A percentile compares a stretch with the other conserved stretches of the same genome.
phyloP scores from a whole-genome alignment of 495 filamentous ascomycete genomes.

The Podospora tetraspora region DNA sequence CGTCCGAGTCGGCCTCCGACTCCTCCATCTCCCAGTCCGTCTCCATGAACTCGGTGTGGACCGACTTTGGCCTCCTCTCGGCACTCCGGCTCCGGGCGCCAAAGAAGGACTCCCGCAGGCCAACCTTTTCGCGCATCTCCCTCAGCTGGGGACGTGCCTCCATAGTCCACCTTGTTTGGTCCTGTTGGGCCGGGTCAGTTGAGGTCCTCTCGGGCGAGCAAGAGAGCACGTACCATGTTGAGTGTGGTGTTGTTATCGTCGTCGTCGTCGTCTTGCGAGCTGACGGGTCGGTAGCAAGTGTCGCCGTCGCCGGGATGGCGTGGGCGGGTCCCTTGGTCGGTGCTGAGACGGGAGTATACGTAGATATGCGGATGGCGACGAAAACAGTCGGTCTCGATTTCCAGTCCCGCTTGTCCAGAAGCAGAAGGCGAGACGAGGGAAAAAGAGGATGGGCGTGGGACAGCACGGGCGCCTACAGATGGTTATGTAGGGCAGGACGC shows the following conservation, averaged over 20 bases:
- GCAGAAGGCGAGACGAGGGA: slow-evolving; percentile 31
- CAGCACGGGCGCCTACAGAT: slow-evolving; percentile 35
- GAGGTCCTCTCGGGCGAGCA: too few relatives aligned
- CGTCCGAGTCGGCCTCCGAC: slow-evolving; percentile 37
- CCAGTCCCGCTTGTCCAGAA: slow-evolving; percentile 14
- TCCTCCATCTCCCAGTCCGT: slow-evolving; percentile 63
- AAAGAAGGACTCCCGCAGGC: slow-evolving; percentile 44
- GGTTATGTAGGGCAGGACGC: slow-evolving; percentile 38
- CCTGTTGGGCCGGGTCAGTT: slow-evolving; percentile 22
- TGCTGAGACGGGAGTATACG: slow-evolving; percentile 13
- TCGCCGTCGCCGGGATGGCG: slow-evolving; percentile 6
- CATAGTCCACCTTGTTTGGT: slow-evolving; percentile 20
- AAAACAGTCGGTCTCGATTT: slow-evolving; percentile 14
- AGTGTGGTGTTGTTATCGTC: slow-evolving; percentile 3
- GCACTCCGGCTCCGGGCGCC: slow-evolving; percentile 23
- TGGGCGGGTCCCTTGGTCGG: not conserved
- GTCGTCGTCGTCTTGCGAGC: slow-evolving; percentile 2
- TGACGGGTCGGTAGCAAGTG: not conserved
- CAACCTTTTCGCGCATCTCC: slow-evolving; percentile 47
- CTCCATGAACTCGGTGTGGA: slow-evolving; percentile 67
- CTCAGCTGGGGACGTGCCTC: slow-evolving; percentile 17
- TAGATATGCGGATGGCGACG: slow-evolving; percentile 17
- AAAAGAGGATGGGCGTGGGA: slow-evolving; percentile 30
- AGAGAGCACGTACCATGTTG: slow-evolving; percentile 23
- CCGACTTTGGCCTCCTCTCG: slow-evolving; percentile 51